Evolutionary conservation across 352 stramenopile genomes (phyloP).

Genomic region (Phytophthora hibernalis): DNA sequence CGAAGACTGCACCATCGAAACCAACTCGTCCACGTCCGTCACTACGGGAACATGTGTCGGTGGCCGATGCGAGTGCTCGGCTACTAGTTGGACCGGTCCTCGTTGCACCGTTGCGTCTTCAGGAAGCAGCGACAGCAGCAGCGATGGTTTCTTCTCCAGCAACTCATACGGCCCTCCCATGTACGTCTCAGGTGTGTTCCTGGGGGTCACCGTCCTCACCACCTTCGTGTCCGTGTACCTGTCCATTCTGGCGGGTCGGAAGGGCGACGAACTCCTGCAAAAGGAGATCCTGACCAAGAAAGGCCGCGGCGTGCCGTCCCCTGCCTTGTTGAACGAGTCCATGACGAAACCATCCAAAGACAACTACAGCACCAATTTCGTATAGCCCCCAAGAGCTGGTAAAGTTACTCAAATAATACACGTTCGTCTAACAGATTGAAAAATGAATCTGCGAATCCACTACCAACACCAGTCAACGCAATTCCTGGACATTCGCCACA

Average conservation of each 20-base stretch:
- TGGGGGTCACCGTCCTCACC: constrained; percentile 24
- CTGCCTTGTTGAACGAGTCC: constrained; percentile 24
- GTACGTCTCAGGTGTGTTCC: constrained; percentile 31
- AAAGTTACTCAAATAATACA: constrained; percentile 15
- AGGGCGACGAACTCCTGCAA: constrained; percentile 23
- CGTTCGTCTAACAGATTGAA: too few species aligned
- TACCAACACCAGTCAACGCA: not conserved
- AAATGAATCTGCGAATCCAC: too few species aligned
- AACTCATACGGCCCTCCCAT: constrained; percentile 39
- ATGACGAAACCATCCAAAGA: constrained; percentile 31
- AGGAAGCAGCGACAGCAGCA: constrained; percentile 21
- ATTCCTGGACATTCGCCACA: not conserved
- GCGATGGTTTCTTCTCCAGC: constrained; percentile 26
- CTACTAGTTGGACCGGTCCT: constrained; percentile 46
- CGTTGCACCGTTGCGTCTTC: constrained; percentile 40
- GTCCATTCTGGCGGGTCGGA: constrained; percentile 22
- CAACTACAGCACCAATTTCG: constrained; percentile 54
- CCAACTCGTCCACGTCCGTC: constrained; percentile 25
- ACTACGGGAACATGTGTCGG: constrained; percentile 45
- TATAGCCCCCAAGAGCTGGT: constrained; percentile 26
- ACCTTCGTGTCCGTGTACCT: constrained; percentile 30
- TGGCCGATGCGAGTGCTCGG: constrained; percentile 41
- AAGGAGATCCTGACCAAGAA: constrained; percentile 26
- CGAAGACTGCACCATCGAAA: constrained; percentile 63
- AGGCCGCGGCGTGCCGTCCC: constrained; percentile 20